These are phyloP conservation scores for Sporormia fimetaria DNA, from an alignment of 495 filamentous ascomycete species.

Conservation along the genomic window DNA sequence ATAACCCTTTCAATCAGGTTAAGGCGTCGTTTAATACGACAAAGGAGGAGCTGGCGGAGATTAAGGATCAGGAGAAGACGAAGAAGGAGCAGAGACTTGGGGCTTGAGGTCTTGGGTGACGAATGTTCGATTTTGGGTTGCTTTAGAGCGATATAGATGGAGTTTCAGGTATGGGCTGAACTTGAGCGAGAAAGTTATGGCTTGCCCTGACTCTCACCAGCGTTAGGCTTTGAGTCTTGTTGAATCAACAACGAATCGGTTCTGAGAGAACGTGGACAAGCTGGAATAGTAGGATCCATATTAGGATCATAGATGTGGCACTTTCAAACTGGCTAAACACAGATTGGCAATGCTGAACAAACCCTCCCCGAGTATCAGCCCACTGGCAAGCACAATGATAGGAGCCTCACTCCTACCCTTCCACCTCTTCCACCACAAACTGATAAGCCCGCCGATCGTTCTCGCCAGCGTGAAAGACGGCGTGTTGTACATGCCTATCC, in stretches of 20 bases:
- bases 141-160: no score
- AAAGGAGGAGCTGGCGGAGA: slow-evolving; percentile 61
- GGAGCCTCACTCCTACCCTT: slow-evolving; percentile 42
- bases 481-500: slow-evolving; percentile 83
- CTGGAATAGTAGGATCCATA: no score
- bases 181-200: no score
- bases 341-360: slow-evolving; percentile 88
- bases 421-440: slow-evolving; percentile 64
- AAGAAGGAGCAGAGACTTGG: slow-evolving; percentile 63
- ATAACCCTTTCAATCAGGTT: slow-evolving; percentile 89
- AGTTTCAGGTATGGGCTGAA: no score
- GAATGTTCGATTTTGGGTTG: no score
- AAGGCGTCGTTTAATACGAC: slow-evolving; percentile 60
- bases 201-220: no score
- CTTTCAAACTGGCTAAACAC: slow-evolving; percentile 62
- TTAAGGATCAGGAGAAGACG: slow-evolving; percentile 54
- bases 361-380: slow-evolving; percentile 89
- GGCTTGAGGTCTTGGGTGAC: no score
- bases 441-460: slow-evolving; percentile 70
- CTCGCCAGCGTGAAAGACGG: slow-evolving; percentile 90
- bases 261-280: no score
- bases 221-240: no score
- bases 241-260: no score
- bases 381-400: slow-evolving; percentile 54
- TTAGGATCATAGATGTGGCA: slow-evolving; percentile 40